Evolutionary conservation across 2,329 filamentous ascomycete species (phyloP).

Genomic region (Fusarium tjaetaba): DNA sequence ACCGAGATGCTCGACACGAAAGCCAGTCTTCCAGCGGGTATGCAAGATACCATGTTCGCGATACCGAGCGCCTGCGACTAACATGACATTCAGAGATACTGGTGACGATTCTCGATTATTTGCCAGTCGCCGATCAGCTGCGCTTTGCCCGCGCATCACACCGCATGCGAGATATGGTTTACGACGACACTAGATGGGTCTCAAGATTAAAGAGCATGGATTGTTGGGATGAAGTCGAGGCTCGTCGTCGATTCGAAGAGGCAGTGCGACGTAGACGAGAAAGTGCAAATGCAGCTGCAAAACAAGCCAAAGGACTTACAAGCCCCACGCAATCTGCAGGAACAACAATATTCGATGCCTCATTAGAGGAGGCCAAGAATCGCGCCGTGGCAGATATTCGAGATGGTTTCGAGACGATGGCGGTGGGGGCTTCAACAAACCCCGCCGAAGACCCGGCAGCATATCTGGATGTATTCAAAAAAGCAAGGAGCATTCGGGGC

Average conservation of each 20-base stretch:
- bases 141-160: conserved; percentile 85
- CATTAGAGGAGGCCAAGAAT: conserved; percentile 70
- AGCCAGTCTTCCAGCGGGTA: conserved; percentile 84
- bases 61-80: conserved; percentile 5
- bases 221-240: conserved; percentile 91
- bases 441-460: conserved; percentile 68
- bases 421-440: conserved; percentile 59
- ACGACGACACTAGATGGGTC: conserved; percentile 97
- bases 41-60: conserved; percentile 25
- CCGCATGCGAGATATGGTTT: conserved; percentile 96
- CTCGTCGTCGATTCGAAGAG: conserved; percentile 82
- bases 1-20: conserved; percentile 83
- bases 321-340: conserved; percentile 32
- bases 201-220: conserved; percentile 85
- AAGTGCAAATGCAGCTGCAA: conserved; percentile 48
- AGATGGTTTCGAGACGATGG: conserved; percentile 85
- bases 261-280: conserved; percentile 70
- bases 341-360: conserved; percentile 78
- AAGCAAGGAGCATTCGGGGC: conserved; percentile 81
- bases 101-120: conserved; percentile 86
- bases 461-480: conserved; percentile 75
- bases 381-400: conserved; percentile 47
- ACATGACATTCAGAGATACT: conserved; percentile 74
- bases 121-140: conserved; percentile 86
- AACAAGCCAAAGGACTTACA: conserved; percentile 25